Percentiles rank a stretch among this genome's conserved stretches.
Conservation (phyloP, 1,139 yeast species). For the Sugiyamaella sp. region DNA sequence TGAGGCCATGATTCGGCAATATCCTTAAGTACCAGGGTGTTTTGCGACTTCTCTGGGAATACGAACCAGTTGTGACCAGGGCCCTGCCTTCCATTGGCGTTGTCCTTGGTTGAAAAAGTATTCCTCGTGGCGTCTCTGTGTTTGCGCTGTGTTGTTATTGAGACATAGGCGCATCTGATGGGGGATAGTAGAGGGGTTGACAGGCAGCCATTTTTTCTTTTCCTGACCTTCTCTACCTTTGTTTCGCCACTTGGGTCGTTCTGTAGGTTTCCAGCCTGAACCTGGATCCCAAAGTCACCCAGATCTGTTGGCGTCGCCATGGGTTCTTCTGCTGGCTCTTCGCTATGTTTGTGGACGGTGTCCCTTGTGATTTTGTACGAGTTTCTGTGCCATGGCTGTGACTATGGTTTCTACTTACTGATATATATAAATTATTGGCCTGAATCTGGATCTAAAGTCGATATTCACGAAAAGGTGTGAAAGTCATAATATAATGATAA, state of each 20-base stretch:
- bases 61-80: constrained; percentile 10
- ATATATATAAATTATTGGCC: neutral
- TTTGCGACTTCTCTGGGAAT: constrained; percentile 30
- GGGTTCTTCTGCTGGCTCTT: neutral
- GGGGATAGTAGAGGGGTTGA: constrained; percentile 19
- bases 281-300: constrained; percentile 3
- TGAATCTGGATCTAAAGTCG: neutral
- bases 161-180: constrained; percentile 17
- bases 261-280: neutral
- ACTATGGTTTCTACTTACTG: neutral
- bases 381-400: neutral
- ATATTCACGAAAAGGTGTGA: too few relatives aligned
- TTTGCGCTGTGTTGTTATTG: constrained; percentile 13
- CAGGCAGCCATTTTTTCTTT: constrained; percentile 2
- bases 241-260: neutral
- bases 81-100: neutral
- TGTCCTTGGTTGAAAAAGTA: constrained; percentile 1
- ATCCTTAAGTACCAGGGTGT: constrained; percentile 25
- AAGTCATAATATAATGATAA: too few relatives aligned
- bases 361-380: neutral
- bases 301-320: constrained; percentile 16
- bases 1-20: constrained; percentile 54
- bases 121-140: constrained; percentile 15
- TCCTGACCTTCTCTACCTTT: neutral
- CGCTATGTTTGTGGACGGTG: too few relatives aligned